Base-by-base conservation (phyloP, 1,284 basidiomycete species). In the Moniliophthora roreri region DNA sequence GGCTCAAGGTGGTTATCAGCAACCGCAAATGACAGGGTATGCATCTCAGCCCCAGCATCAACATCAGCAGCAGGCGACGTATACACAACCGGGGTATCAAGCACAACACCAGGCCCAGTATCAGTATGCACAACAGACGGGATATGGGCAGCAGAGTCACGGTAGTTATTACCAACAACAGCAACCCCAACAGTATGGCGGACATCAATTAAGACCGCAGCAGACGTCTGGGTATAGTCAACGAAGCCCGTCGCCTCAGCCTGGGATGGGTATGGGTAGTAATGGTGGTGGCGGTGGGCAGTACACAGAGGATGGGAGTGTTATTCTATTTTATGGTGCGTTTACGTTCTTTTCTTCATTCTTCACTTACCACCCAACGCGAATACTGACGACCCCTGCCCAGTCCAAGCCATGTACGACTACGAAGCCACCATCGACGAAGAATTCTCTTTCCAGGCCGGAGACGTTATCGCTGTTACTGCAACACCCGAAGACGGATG, bases 321-420 rank as follows among this genome's bases (percentile, higher is more conserved):
- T 83, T 1, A 87, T 95, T 39, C 63, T 93, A 61, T 95, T 95
- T 71, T 94, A 94, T 63, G 89, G 89, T 90, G 54, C 20, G 69
- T 69, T 53, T 39, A 8, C 21, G 26, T n/a, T 32, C 23, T 15
- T 16, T 38, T 40, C 23, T 23, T 32, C 8, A 24, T 21, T 10
- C 10, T 8, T n/a, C n/a, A n/a, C n/a, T n/a, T n/a, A n/a, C n/a
- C n/a, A n/a, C n/a, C n/a, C 8, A 20, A 51, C 18, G 52, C 13
- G 41, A 37, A 23, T 20, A 46, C 39, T 55, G 0, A 48, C 39
- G 26, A 37, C 51, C 6, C 51, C 53, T 41, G 42, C 21, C 57
- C 59, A 91, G 93, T 96, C 56, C 91, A 92, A 76, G 95, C 95
- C 34, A 71, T 98, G 62, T 98, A 95, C 68, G 93, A 97, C 67